Evolutionary conservation across 2,329 filamentous ascomycete genomes (phyloP).

Genomic region (Aspergillus sp.): DNA sequence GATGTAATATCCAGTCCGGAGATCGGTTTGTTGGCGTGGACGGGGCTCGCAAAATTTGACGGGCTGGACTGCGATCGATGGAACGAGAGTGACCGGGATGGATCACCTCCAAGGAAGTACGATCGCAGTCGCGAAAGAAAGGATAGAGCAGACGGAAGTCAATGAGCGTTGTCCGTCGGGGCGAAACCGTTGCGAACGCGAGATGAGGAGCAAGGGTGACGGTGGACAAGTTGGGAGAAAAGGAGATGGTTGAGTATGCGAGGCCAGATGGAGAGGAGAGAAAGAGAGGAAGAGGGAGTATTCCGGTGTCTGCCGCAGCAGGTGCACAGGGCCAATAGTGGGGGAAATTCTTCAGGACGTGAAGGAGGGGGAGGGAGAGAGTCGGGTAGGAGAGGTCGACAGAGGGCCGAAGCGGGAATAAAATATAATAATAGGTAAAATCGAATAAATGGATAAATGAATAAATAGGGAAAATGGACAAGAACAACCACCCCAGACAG

Average conservation of each 20-base stretch:
- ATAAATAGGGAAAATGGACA: neutral
- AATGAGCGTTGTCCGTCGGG: neutral
- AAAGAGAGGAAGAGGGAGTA: neutral
- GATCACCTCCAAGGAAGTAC: neutral
- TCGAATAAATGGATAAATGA: neutral
- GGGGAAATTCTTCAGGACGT: constrained; percentile 13
- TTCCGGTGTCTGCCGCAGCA: neutral
- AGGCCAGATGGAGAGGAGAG: neutral
- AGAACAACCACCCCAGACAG: too few species aligned
- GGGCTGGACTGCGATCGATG: constrained; percentile 1
- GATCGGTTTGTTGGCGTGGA: neutral
- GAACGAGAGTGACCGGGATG: neutral
- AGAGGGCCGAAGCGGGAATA: neutral
- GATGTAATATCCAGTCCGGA: constrained; percentile 3
- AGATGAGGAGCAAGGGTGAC: neutral
- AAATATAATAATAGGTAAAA: neutral
- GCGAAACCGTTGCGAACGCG: neutral
- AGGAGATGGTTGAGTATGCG: neutral
- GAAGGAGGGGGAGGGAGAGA: constrained; percentile 16
- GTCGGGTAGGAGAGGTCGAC: constrained; percentile 9
- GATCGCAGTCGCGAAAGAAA: constrained; percentile 7
- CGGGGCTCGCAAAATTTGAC: neutral
- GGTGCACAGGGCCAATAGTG: constrained; percentile 3
- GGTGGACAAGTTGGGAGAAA: neutral
- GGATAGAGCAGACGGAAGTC: neutral